Base-by-base conservation (phyloP, 2,329 filamentous ascomycete genomes). In the Epichloe scottii region DNA sequence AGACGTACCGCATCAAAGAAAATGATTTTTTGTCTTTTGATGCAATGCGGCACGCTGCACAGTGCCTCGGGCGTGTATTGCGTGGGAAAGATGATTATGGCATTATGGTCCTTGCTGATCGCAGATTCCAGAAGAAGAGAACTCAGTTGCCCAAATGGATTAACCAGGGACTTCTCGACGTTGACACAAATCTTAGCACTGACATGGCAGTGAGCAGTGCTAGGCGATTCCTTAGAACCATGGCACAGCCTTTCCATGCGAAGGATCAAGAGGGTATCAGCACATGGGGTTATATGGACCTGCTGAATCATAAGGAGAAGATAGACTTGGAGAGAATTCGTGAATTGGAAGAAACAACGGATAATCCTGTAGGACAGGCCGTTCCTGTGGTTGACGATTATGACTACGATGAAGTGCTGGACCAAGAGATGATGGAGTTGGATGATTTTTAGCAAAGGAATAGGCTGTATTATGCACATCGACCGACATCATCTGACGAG, bases 1-100 rank as follows among this genome's bases (percentile, higher is more conserved):
- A 98, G 67, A 97, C 88, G 1, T 98, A 97, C 66, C 86, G 89
- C 51, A 98, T 98, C 66, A 83, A 88, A 53, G 93, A 97, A 66
- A 95, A 95, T 58, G 94, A 98, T 64, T 98, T 98, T 63, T 71
- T 98, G 10, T 97, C 93, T 19, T 98, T 98, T 74, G 93, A 98
- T 64, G 93, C 93, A 21, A 98, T 98, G 91, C 83, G 93, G n/a
- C 93, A 98, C 65, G 93, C 93, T 14, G 91, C 93, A 1, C 93
- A 98, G 65, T 98, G 93, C 62, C 74, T 98, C 2, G 94, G 93
- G 14, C 90, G 93, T 64, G 93, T 98, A 42, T 73, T 98, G 55
- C 79, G 93, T 60, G 93, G 93, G 23, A 98, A 98, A 67, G 94
- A 98, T 63, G 93, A 98, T 68, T 98, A 98, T 67, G 93, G 93